phyloP scores from a whole-genome alignment of 2,329 filamentous ascomycete genomes.

The Ceratocystis variospora region DNA sequence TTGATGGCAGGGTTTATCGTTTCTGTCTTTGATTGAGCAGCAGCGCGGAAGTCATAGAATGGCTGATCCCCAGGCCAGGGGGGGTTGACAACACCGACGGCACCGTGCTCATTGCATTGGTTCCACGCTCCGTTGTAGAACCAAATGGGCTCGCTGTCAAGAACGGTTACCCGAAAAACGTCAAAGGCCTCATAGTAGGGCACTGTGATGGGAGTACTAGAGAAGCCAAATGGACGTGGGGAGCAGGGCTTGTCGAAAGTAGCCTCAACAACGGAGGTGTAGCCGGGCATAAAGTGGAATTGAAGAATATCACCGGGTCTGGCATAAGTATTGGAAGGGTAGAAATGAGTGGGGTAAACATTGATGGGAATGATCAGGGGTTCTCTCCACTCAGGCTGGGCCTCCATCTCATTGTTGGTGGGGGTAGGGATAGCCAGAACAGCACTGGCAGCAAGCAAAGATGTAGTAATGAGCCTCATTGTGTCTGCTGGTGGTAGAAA shows the following conservation, averaged over 20 bases:
- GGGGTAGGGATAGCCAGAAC: too few species aligned
- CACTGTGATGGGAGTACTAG: neutral
- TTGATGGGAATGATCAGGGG: conserved; percentile 23
- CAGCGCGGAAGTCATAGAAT: too few species aligned
- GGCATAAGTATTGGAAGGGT: neutral
- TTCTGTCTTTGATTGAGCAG: too few species aligned
- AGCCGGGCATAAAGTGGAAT: neutral
- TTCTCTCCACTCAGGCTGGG: too few species aligned
- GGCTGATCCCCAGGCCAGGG: too few species aligned
- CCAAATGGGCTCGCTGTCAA: neutral
- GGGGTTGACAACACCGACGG: conserved; percentile 18
- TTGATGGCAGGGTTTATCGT: too few species aligned
- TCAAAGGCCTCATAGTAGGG: neutral
- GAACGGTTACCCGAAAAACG: conserved; percentile 25
- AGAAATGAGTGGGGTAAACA: conserved; percentile 32
- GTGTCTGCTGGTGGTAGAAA: too few species aligned
- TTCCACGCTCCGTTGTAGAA: neutral
- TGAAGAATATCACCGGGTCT: neutral
- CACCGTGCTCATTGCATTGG: conserved; percentile 22
- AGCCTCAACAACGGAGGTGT: neutral
- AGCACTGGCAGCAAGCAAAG: too few species aligned
- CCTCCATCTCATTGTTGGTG: too few species aligned
- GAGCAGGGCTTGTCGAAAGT: conserved; percentile 32
- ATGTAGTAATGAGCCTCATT: too few species aligned
- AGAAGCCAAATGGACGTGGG: conserved; percentile 23